Conservation (phyloP, 2,329 filamentous ascomycete species). For the Neonectria ditissima region DNA sequence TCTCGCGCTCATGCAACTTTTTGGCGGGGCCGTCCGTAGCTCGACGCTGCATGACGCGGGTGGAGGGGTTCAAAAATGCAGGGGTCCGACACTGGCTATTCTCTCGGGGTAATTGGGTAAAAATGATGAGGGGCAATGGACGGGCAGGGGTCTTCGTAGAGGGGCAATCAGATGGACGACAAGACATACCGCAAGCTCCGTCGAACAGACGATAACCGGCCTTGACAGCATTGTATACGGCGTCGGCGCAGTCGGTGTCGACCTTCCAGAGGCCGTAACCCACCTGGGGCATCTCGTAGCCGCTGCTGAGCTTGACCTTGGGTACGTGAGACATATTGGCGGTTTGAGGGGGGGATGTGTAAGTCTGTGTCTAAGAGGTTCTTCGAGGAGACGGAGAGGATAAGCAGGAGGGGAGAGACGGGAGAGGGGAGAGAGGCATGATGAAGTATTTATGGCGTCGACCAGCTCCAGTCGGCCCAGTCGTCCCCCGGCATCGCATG, state of each 20-base stretch:
- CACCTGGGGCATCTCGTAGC: slow-evolving; percentile 78
- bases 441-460: slow-evolving; percentile 30
- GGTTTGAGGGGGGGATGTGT: slow-evolving; percentile 28
- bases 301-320: slow-evolving; percentile 73
- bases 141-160: slow-evolving; percentile 15
- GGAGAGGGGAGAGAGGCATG: slow-evolving; percentile 12
- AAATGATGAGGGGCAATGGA: slow-evolving; percentile 20
- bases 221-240: slow-evolving; percentile 81
- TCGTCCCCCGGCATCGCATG: slow-evolving; percentile 23
- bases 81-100: slow-evolving; percentile 42
- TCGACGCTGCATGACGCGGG: slow-evolving; percentile 20
- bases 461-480: slow-evolving; percentile 6
- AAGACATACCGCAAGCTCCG: slow-evolving; percentile 69
- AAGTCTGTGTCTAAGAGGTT: slow-evolving; percentile 7
- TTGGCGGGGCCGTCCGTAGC: slow-evolving; percentile 1
- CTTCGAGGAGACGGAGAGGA: slow-evolving; percentile 5
- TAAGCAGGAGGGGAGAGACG: slow-evolving; percentile 18
- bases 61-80: slow-evolving; percentile 38
- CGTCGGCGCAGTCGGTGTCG: slow-evolving; percentile 77
- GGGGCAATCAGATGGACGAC: slow-evolving; percentile 37
- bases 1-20: not conserved
- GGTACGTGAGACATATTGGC: slow-evolving; percentile 51
- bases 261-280: slow-evolving; percentile 90
- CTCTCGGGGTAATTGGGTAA: slow-evolving; percentile 40
- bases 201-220: slow-evolving; percentile 71